Evolutionary conservation across 2,329 filamentous ascomycete genomes (phyloP).

Genomic region (Fusarium albosuccineum): DNA sequence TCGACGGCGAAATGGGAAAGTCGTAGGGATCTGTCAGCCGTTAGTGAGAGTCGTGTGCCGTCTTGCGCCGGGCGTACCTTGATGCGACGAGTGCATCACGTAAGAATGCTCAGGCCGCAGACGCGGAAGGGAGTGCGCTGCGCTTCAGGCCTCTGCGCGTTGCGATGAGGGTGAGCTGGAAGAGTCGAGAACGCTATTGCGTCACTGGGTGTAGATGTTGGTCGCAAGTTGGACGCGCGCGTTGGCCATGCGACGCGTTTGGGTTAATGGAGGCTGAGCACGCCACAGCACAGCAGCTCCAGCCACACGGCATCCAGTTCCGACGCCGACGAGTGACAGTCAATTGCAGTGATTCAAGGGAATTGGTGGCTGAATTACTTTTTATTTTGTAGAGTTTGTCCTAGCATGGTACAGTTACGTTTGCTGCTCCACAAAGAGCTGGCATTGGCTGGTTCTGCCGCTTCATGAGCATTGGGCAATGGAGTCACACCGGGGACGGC

Average conservation of each 20-base stretch:
- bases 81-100: conserved; percentile 24
- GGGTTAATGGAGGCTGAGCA: conserved; percentile 26
- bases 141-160: not conserved
- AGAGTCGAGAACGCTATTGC: conserved; percentile 33
- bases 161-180: conserved; percentile 1
- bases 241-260: conserved; percentile 39
- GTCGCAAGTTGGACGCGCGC: conserved; percentile 42
- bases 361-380: no score
- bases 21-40: conserved; percentile 42
- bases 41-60: conserved; percentile 18
- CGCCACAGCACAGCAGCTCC: conserved; percentile 19
- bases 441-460: no score
- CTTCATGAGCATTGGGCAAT: no score
- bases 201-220: conserved; percentile 37
- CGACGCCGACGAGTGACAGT: not conserved
- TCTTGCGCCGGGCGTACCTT: conserved; percentile 29
- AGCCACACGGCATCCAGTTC: not conserved
- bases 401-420: no score
- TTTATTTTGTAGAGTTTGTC: no score
- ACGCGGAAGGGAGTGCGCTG: conserved; percentile 11
- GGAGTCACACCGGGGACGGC: no score
- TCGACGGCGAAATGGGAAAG: conserved; percentile 38
- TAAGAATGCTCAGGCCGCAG: not conserved
- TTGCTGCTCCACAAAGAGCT: no score
- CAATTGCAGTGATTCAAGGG: not conserved